These are phyloP conservation scores for Paramecium caudatum DNA, from an alignment of 73 alveolate species.

Conservation along the genomic window DNA sequence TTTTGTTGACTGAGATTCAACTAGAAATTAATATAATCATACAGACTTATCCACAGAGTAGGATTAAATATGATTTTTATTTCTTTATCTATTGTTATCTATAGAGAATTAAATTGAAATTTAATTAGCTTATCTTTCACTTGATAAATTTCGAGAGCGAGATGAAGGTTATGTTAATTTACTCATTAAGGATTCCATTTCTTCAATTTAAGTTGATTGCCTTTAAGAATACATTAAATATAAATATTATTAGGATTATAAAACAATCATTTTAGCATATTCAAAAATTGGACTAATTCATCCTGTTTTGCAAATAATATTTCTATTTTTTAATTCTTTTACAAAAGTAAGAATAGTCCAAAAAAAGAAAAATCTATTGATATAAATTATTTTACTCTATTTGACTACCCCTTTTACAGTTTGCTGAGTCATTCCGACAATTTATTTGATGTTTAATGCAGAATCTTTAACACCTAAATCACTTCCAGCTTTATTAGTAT, in stretches of 20 bases:
- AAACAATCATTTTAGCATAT: not conserved
- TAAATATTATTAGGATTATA: not conserved
- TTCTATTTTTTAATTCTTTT: constrained; percentile 1
- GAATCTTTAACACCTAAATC: constrained; percentile 21
- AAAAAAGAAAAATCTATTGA: not conserved
- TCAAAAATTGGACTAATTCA: constrained; percentile 25
- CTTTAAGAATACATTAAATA: not conserved
- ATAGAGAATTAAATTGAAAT: constrained; percentile 5
- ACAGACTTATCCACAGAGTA: constrained; percentile 38
- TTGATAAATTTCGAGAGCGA: constrained; percentile 11
- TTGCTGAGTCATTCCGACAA: not conserved
- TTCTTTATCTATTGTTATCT: not conserved
- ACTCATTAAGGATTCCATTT: not conserved
- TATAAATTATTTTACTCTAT: not conserved
- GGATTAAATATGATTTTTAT: not conserved
- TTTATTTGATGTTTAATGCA: constrained; percentile 20
- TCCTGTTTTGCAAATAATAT: constrained; percentile 29
- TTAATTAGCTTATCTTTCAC: constrained; percentile 11
- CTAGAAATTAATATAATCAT: not conserved
- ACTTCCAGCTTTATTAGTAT: constrained; percentile 9
- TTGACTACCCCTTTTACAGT: constrained; percentile 19
- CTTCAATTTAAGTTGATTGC: not conserved
- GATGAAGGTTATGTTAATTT: not conserved
- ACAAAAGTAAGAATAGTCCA: not conserved
- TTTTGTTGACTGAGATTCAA: not conserved